Percentiles rank a stretch among this genome's conserved stretches.
These are phyloP conservation scores for Verticillium nonalfalfae DNA, from an alignment of 2,329 filamentous ascomycete genomes.

Conservation along the genomic window DNA sequence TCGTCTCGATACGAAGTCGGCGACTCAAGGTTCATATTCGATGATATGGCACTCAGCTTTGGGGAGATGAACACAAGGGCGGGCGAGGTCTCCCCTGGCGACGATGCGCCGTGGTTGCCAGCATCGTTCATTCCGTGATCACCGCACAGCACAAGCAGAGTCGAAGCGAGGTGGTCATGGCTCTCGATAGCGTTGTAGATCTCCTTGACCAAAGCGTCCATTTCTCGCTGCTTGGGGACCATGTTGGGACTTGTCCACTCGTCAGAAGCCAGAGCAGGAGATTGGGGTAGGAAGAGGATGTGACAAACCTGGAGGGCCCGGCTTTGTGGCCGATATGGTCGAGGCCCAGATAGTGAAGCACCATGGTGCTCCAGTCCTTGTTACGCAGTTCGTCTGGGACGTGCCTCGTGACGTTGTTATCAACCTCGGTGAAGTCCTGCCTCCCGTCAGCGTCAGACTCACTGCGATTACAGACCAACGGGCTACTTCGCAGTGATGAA, in stretches of 20 bases:
- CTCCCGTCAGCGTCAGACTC: background rate
- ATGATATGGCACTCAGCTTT: slow-evolving; percentile 58
- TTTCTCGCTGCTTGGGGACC: slow-evolving; percentile 87
- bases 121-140: slow-evolving; percentile 99
- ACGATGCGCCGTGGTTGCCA: slow-evolving; percentile 92
- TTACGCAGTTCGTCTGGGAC: slow-evolving; percentile 68
- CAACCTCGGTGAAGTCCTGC: slow-evolving; percentile 95
- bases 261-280: slow-evolving; percentile 1
- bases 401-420: slow-evolving; percentile 94
- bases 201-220: slow-evolving; percentile 74
- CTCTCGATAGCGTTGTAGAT: slow-evolving; percentile 73
- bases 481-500: slow-evolving; percentile 16
- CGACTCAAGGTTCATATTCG: slow-evolving; percentile 21
- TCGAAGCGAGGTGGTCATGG: slow-evolving; percentile 64
- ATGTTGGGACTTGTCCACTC: slow-evolving; percentile 66
- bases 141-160: slow-evolving; percentile 79
- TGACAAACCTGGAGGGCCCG: slow-evolving; percentile 67
- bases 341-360: slow-evolving; percentile 90
- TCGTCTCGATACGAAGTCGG: slow-evolving; percentile 59
- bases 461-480: background rate
- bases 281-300: background rate
- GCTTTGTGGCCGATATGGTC: slow-evolving; percentile 98
- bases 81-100: slow-evolving; percentile 87
- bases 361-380: slow-evolving; percentile 85
- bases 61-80: slow-evolving; percentile 89